Base-by-base conservation (phyloP, 768 basidiomycete species). In the Collybia nuda region DNA sequence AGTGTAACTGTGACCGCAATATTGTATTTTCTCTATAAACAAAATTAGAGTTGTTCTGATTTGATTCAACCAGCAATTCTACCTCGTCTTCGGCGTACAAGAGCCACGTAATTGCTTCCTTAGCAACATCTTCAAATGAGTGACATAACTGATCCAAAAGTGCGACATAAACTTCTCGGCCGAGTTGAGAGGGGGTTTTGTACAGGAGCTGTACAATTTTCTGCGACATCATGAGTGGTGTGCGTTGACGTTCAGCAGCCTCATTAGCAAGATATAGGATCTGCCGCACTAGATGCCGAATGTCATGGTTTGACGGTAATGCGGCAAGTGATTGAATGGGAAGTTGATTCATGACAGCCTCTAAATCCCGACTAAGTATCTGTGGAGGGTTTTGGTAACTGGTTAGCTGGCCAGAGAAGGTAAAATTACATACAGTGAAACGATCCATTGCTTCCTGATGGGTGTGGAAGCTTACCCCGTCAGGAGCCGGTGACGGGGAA, bases 31-130 rank as follows among this genome's bases (percentile, higher is more conserved):
- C 97, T 92, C 92, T 95, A 59, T 6, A 44, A 51, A 56, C 55
- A 28, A 35, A 17, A 22, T n/a, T 61, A 17, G 57, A 50, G 26
- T 21, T 15, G 49, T 14, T 11, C 3, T 14, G 54, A 47, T 38
- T 40, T 47, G 1, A 52, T 35, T 32, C 39, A 29, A 21, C 32
- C 42, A 22, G 47, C 29, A 15, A 18, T 73, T 83, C 49, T 49
- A 94, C 93, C 74, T 95, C 91, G 63, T 99, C 97, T 63, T 98
- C 95, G 3, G 97, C 91, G 63, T 93, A 97, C 40, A 98, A 72
- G 42, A 99, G 74, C 97, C 97, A 99, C 1, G 90, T 90, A 44
- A 94, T 89, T 5, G 96, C 97, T 70, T 99, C 97, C 67, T 94
- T 94, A 15, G 89, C 91, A 40, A 98, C 96, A 56, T 96, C 92